A percentile compares a stretch with the other conserved stretches of the same genome.
Evolutionary conservation across 371 early-diverging fungal genomes (phyloP).

Genomic region (Ordospora colligata): DNA sequence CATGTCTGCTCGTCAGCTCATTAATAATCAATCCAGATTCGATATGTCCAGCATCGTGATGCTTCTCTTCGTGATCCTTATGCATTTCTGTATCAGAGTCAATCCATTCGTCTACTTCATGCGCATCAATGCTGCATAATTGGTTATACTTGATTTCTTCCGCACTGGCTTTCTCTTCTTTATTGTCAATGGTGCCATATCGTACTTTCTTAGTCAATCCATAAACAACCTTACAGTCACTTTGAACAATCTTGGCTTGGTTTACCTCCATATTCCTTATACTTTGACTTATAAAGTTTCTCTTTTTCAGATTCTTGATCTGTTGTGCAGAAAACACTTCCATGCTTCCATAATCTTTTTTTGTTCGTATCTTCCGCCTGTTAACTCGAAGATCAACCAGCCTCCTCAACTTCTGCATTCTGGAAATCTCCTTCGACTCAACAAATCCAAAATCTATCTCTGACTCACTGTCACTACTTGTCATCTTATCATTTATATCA

Average conservation of each 20-base stretch:
- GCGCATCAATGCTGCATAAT: not conserved
- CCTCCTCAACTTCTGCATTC: slow-evolving; percentile 22
- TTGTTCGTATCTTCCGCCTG: slow-evolving; percentile 8
- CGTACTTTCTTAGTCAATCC: slow-evolving; percentile 7
- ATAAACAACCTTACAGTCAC: slow-evolving; percentile 23
- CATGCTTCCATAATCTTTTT: not conserved
- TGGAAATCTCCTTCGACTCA: slow-evolving; percentile 16
- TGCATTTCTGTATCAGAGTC: no score
- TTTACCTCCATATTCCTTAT: slow-evolving; percentile 29
- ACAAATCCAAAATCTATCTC: not conserved
- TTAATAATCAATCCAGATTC: not conserved
- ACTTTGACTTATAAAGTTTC: slow-evolving; percentile 29
- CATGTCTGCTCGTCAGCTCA: not conserved
- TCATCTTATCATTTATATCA: not conserved
- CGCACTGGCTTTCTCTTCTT: not conserved
- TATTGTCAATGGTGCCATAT: not conserved
- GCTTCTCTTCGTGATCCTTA: not conserved
- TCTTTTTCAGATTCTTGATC: slow-evolving; percentile 43
- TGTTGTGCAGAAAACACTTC: slow-evolving; percentile 30
- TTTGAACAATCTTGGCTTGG: slow-evolving; percentile 9
- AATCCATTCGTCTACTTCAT: not conserved
- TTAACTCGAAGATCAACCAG: slow-evolving; percentile 37
- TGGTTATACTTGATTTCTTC: not conserved
- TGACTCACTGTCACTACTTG: not conserved
- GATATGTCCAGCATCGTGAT: no score